phyloP scores from a whole-genome alignment of 164 flowering plant genomes.

The Malania oleifera region DNA sequence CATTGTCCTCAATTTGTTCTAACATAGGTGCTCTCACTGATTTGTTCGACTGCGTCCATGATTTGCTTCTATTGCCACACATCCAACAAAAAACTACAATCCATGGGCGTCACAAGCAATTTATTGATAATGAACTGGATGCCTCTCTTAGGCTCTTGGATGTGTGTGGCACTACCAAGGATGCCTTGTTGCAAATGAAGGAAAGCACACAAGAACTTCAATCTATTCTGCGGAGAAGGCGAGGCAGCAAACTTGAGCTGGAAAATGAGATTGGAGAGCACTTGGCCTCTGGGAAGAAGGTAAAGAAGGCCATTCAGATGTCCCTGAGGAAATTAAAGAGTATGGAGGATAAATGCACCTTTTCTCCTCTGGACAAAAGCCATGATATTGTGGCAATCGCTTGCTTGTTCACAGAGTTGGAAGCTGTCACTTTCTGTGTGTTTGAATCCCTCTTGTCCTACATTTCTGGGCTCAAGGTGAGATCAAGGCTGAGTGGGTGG shows the following conservation, averaged over 20 bases:
- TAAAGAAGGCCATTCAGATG: constrained; percentile 29
- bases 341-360: background rate
- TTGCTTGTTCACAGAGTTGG: constrained; percentile 15
- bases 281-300: constrained; percentile 26
- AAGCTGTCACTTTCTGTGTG: constrained; percentile 6
- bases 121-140: constrained; percentile 25
- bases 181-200: constrained; percentile 22
- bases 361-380: background rate
- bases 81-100: constrained; percentile 20
- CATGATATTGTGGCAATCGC: constrained; percentile 10
- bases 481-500: constrained; percentile 15
- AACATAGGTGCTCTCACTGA: constrained; percentile 19
- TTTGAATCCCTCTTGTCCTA: constrained; percentile 19
- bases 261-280: constrained; percentile 17
- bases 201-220: constrained; percentile 24
- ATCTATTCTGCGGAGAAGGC: constrained; percentile 31
- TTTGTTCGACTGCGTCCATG: constrained; percentile 23
- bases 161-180: constrained; percentile 23
- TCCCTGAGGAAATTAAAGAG: constrained; percentile 8
- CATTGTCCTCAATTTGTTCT: constrained; percentile 21
- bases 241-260: constrained; percentile 14
- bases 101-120: constrained; percentile 8
- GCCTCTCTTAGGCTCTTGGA: constrained; percentile 37
- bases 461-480: constrained; percentile 1
- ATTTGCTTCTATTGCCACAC: constrained; percentile 20